Conservation (phyloP, 139 green algal species). For the Mychonastes homosphaera region DNA sequence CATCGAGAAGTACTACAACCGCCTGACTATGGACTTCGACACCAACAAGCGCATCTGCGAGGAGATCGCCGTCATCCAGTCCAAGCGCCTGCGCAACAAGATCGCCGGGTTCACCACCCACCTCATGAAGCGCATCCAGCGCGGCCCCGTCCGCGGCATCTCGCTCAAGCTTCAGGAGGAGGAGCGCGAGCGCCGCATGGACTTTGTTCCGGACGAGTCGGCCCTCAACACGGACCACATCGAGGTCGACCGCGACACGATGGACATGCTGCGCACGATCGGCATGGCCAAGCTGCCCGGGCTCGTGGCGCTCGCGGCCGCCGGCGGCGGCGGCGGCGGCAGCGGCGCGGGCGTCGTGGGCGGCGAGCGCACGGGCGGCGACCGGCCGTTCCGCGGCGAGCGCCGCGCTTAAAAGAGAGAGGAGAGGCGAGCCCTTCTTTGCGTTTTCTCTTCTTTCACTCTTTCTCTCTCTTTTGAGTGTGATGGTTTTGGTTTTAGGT, state of each 20-base stretch:
- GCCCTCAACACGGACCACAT: conserved; percentile 87
- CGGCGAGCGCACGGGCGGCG: no score
- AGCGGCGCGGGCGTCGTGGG: no score
- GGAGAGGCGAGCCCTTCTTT: no score
- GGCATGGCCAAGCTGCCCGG: conserved; percentile 88
- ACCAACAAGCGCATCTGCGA: conserved; percentile 95
- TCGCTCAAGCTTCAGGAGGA: conserved; percentile 99
- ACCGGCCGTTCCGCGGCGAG: no score
- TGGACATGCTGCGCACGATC: conserved; percentile 90
- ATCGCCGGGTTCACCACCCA: conserved; percentile 99
- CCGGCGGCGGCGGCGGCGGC: no score
- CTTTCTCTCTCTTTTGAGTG: no score
- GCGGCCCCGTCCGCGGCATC: conserved; percentile 95
- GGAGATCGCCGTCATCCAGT: conserved; percentile 96
- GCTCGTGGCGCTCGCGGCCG: conserved; percentile 33
- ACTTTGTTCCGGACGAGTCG: conserved; percentile 97
- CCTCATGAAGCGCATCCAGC: conserved; percentile 99
- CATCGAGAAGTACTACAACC: conserved; percentile 99
- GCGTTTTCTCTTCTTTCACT: no score
- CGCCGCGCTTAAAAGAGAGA: no score
- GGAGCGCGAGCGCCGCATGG: conserved; percentile 97
- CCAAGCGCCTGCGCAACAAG: conserved; percentile 97
- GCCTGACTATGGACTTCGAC: conserved; percentile 92
- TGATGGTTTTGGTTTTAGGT: no score
- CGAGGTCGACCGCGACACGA: conserved; percentile 95